These are phyloP conservation scores for Pavlovales sp. DNA, from an alignment of 208 protist genomes.

Conservation along the genomic window DNA sequence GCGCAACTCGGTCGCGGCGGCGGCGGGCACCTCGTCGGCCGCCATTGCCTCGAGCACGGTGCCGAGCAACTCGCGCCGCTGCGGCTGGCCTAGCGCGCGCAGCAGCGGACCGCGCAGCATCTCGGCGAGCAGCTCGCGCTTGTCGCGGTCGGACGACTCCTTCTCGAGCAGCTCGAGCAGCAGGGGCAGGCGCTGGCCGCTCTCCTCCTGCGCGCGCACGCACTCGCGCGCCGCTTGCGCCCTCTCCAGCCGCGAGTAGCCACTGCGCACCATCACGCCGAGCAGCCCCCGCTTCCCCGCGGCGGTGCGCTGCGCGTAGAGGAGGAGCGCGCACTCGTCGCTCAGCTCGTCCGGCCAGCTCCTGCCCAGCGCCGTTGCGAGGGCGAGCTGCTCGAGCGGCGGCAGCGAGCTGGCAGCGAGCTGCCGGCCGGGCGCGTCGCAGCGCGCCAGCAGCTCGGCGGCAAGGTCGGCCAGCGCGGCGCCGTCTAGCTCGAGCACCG, in stretches of 20 bases:
- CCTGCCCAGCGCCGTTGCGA: neutral
- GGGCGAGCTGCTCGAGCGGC: neutral
- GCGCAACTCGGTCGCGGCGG: neutral
- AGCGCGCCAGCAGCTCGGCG: neutral
- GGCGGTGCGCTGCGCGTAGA: neutral
- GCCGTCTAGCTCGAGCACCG: neutral
- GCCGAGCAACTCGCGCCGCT: neutral
- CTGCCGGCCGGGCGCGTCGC: too few relatives aligned
- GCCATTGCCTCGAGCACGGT: neutral
- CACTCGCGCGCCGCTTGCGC: neutral
- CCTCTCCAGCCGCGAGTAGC: neutral
- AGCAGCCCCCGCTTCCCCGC: neutral
- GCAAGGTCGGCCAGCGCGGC: neutral
- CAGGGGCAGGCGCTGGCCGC: too few relatives aligned
- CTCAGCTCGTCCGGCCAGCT: neutral
- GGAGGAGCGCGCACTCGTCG: neutral
- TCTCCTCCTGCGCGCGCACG: neutral
- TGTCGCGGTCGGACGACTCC: neutral
- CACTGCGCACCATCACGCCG: neutral
- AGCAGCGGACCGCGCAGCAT: neutral
- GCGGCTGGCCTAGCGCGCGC: neutral
- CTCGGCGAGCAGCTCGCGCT: neutral
- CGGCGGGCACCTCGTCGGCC: neutral
- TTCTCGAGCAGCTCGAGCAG: neutral
- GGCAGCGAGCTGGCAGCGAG: neutral